Conservation (phyloP, 768 basidiomycete species). For the Epithele typhae region DNA sequence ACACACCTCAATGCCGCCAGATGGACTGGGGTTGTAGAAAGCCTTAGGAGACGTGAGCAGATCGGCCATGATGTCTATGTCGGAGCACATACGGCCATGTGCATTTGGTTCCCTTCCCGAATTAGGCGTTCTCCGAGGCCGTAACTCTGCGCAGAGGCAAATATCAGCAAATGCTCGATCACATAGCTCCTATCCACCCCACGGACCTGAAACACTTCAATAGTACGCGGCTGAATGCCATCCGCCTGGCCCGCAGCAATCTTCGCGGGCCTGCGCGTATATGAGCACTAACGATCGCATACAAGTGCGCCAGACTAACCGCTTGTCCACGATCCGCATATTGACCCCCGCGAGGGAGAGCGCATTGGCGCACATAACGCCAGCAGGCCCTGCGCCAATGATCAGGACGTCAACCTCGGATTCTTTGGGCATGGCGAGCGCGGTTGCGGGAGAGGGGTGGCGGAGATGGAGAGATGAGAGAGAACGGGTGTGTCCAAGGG, state of each 20-base stretch:
- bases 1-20: constrained; percentile 60
- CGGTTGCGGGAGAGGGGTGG: neutral
- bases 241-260: constrained; percentile 50
- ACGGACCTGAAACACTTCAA: constrained; percentile 45
- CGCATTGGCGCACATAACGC: constrained; percentile 68
- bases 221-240: constrained; percentile 52
- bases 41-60: constrained; percentile 39
- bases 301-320: constrained; percentile 28
- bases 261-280: constrained; percentile 27
- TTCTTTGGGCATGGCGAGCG: constrained; percentile 19
- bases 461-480: neutral
- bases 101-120: constrained; percentile 64
- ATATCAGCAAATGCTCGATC: neutral
- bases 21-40: constrained; percentile 65
- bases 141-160: constrained; percentile 51
- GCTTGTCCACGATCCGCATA: constrained; percentile 58
- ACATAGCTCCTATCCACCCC: neutral
- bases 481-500: neutral
- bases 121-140: constrained; percentile 65
- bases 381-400: constrained; percentile 55
- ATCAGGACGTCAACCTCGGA: constrained; percentile 55
- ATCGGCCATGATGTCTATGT: too few relatives aligned
- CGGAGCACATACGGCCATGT: constrained; percentile 52
- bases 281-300: constrained; percentile 9
- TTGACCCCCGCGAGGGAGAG: constrained; percentile 52